A percentile compares a stretch with the other conserved stretches of the same genome.
These are phyloP conservation scores for Colletotrichum magnum DNA, from an alignment of 2,329 filamentous ascomycete genomes.

Conservation along the genomic window DNA sequence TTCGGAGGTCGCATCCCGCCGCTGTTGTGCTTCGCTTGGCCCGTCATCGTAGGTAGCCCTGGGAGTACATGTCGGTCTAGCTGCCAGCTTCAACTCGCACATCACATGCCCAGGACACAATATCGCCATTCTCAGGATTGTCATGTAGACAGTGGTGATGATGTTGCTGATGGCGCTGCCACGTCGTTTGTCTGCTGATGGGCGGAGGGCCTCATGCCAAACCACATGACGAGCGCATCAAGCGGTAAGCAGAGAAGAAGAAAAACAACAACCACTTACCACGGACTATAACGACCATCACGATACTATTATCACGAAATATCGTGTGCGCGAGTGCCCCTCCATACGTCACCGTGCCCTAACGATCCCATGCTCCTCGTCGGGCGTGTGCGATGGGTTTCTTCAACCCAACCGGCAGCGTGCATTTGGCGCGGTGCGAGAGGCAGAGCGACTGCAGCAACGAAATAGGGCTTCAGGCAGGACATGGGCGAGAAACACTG, in stretches of 20 bases:
- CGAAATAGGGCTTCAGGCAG: conserved; percentile 34
- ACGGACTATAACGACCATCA: no score
- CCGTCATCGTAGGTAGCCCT: not conserved
- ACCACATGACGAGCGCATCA: not conserved
- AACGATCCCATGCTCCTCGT: conserved; percentile 20
- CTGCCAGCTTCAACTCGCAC: not conserved
- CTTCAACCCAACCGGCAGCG: conserved; percentile 32
- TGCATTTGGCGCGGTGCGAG: conserved; percentile 6
- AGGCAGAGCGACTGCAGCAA: conserved; percentile 9
- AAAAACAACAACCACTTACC: not conserved
- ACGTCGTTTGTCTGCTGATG: conserved; percentile 19
- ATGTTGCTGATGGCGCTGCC: not conserved
- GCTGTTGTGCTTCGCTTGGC: conserved; percentile 17
- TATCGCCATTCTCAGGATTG: conserved; percentile 21
- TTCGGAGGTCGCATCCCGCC: conserved; percentile 26
- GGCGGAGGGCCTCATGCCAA: not conserved
- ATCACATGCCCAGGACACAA: conserved; percentile 3
- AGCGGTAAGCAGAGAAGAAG: not conserved
- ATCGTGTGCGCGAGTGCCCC: conserved; percentile 29
- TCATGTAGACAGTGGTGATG: not conserved
- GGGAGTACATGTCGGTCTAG: not conserved
- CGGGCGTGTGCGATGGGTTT: conserved; percentile 12
- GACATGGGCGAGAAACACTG: not conserved
- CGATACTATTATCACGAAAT: not conserved
- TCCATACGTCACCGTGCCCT: conserved; percentile 37